These are phyloP conservation scores for Saccharomycopsis crataegensis DNA, from an alignment of 1,139 yeast species.

Conservation along the genomic window DNA sequence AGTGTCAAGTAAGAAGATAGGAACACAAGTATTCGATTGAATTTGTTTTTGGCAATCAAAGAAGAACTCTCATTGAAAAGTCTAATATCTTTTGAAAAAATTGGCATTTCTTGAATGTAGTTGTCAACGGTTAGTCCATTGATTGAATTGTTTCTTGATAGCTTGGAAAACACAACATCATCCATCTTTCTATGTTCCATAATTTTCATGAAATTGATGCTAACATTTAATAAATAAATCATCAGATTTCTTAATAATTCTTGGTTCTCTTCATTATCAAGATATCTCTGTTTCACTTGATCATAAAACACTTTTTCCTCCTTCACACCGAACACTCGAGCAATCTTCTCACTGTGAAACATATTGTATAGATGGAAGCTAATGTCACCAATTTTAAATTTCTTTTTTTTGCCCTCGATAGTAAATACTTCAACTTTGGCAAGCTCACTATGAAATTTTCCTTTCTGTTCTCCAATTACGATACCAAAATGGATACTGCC, in stretches of 20 bases:
- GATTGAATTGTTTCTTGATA: slow-evolving; percentile 10
- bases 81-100: slow-evolving; percentile 7
- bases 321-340: neutral
- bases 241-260: neutral
- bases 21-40: slow-evolving; percentile 1
- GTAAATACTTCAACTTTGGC: slow-evolving; percentile 9
- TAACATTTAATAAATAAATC: neutral
- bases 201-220: slow-evolving; percentile 1
- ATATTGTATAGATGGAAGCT: slow-evolving; percentile 14
- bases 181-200: slow-evolving; percentile 3
- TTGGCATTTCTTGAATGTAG: slow-evolving; percentile 11
- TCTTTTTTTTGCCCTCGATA: slow-evolving; percentile 1
- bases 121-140: slow-evolving; percentile 10
- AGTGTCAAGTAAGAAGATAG: slow-evolving; percentile 7
- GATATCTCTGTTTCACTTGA: too few species aligned
- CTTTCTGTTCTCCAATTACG: slow-evolving; percentile 8
- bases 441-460: slow-evolving; percentile 4
- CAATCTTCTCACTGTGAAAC: neutral
- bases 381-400: slow-evolving; percentile 3
- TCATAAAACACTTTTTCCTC: neutral
- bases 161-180: slow-evolving; percentile 13
- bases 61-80: neutral
- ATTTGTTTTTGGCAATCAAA: slow-evolving; percentile 1
- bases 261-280: neutral
- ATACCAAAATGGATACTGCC: slow-evolving; percentile 12